A percentile compares a stretch with the other conserved stretches of the same genome.
Evolutionary conservation across 2,329 filamentous ascomycete genomes (phyloP).

Genomic region (Rhynchosporium graminicola): DNA sequence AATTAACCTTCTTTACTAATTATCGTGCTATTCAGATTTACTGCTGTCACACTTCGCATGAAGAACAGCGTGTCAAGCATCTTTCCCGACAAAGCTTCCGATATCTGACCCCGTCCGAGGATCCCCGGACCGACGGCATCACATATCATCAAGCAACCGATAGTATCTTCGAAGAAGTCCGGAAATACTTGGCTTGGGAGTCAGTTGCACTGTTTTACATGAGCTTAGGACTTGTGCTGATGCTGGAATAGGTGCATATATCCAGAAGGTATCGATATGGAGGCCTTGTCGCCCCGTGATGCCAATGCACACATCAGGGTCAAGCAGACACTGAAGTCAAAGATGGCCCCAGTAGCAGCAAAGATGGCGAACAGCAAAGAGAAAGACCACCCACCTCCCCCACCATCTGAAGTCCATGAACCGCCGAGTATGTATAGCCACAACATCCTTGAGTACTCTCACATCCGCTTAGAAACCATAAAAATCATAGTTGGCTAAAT

Average conservation of each 20-base stretch:
- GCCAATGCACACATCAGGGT: slow-evolving; percentile 58
- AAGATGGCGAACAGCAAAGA: slow-evolving; percentile 49
- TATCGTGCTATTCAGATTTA: slow-evolving; percentile 36
- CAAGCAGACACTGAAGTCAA: slow-evolving; percentile 49
- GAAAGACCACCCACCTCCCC: slow-evolving; percentile 66
- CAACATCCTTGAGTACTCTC: not conserved
- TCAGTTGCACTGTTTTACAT: slow-evolving; percentile 8
- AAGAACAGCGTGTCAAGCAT: slow-evolving; percentile 22
- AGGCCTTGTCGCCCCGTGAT: slow-evolving; percentile 66
- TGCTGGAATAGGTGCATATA: slow-evolving; percentile 21
- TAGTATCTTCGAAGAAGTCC: slow-evolving; percentile 22
- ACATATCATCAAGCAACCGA: slow-evolving; percentile 30
- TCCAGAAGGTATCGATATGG: slow-evolving; percentile 54
- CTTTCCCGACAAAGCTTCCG: slow-evolving; percentile 19
- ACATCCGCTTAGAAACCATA: not conserved
- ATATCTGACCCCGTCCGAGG: slow-evolving; percentile 15
- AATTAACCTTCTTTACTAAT: slow-evolving; percentile 38
- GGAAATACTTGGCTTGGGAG: slow-evolving; percentile 31
- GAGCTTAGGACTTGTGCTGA: not conserved
- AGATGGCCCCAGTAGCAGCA: slow-evolving; percentile 48
- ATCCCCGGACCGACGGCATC: slow-evolving; percentile 16
- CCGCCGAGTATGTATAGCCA: slow-evolving; percentile 52
- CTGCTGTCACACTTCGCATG: slow-evolving; percentile 32
- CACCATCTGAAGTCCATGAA: slow-evolving; percentile 60
- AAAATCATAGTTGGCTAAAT: not conserved